These are phyloP conservation scores for Syncephalastrum contaminatum DNA, from an alignment of 371 early-diverging fungal genomes.

Conservation along the genomic window DNA sequence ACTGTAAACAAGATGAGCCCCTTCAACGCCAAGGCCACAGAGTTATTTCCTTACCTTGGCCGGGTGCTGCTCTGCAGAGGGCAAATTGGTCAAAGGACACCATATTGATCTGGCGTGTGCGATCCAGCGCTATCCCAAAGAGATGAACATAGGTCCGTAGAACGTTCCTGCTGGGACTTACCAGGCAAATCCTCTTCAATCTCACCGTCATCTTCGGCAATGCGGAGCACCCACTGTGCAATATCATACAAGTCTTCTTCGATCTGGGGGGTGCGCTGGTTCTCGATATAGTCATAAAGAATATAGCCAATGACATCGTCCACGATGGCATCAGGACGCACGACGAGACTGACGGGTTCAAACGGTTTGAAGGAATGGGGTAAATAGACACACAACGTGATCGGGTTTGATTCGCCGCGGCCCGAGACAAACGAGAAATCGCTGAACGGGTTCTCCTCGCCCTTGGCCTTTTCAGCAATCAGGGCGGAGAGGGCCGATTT, in stretches of 20 bases:
- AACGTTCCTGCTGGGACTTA: too few species aligned
- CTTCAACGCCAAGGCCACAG: too few species aligned
- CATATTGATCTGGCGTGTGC: slow-evolving; percentile 79
- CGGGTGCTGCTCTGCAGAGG: slow-evolving; percentile 75
- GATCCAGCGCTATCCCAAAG: slow-evolving; percentile 70
- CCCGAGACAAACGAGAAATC: slow-evolving; percentile 67
- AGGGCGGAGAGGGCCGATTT: slow-evolving; percentile 64
- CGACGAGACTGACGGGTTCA: slow-evolving; percentile 67
- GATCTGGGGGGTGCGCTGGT: slow-evolving; percentile 59
- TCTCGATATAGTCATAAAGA: slow-evolving; percentile 26
- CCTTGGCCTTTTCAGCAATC: slow-evolving; percentile 59
- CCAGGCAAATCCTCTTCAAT: slow-evolving; percentile 97
- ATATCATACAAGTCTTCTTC: slow-evolving; percentile 64
- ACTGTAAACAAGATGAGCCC: slow-evolving; percentile 20
- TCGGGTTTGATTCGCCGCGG: slow-evolving; percentile 56
- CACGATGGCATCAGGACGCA: slow-evolving; percentile 82
- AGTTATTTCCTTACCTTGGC: slow-evolving; percentile 67
- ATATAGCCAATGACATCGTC: slow-evolving; percentile 63
- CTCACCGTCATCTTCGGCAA: slow-evolving; percentile 93
- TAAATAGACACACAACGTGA: slow-evolving; percentile 67
- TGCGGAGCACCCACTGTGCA: slow-evolving; percentile 82
- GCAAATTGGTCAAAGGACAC: slow-evolving; percentile 92
- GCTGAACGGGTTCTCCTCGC: slow-evolving; percentile 73
- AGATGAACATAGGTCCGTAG: too few species aligned
- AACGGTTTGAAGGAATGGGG: slow-evolving; percentile 50